Base-by-base conservation (phyloP, 306 rosid species). In the Ziziphus jujuba region DNA sequence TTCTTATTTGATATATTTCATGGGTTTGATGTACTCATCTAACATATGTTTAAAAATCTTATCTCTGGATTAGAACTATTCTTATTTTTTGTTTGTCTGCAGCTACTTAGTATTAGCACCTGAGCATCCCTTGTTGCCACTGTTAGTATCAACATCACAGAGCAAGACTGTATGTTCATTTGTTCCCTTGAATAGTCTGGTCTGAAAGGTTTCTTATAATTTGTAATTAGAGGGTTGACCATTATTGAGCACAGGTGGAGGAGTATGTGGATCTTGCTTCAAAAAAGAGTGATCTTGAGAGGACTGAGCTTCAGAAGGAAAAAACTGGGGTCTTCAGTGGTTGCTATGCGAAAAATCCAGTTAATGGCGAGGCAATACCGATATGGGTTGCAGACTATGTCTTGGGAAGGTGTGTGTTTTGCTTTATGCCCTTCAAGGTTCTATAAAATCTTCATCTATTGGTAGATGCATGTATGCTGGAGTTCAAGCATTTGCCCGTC, bases 331-430 rank as follows among this genome's bases (percentile, higher is more conserved):
- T 88, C 61, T 93, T 93, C 53, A 86, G 90, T 63, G 98, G 98
- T 70, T 83, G 86, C 80, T 93, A 88, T 76, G 96, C 96, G 22
- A 90, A 72, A 83, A 93, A 90, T 88, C 91, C 97, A 9, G 98
- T 95, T 43, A 88, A 77, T 33, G 90, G 96, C 59, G 86, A 88
- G 79, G 82, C 93, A 34, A 80, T 93, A 63, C 96, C 98, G 12
- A 81, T 93, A 79, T 93, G 98, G 98, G 89, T 93, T 71, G 98
- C 97, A 4, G 98, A 93, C 84, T 93, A 93, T 81, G 98, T 93
- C 74, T 73, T 93, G 79, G 98, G 90, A 73, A 90, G 98, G 98
- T 93, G 25, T 73, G 89, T 83, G n/a, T n/a, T n/a, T 58, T 69
- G 31, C 66, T 56, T 71, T 33, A 25, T 72, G 22, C 65, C 16